Base-by-base conservation (phyloP, 495 filamentous ascomycete genomes). In the Evansstolkia leycettana region DNA sequence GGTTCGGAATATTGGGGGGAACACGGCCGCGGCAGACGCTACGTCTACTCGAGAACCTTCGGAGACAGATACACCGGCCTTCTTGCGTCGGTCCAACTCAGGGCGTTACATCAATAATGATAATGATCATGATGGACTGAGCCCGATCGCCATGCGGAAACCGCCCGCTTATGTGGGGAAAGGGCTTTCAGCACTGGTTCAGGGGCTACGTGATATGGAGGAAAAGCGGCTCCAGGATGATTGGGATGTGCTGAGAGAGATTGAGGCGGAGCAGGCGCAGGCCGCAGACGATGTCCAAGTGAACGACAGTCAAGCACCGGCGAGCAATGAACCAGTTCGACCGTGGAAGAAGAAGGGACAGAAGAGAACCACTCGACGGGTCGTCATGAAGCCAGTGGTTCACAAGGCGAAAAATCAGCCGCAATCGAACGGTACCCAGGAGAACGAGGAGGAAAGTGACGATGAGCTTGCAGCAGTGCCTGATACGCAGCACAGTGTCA, bases 261-360 rank as follows among this genome's bases (percentile, higher is more conserved):
- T 93, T 47, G 88, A 93, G 54, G 63, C 59, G 18, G 75, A 76
- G 27, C 47, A 58, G 45, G 44, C 43, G 6, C 25, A 45, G 13
- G 31, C 14, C 25, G 43, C 46, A 0, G 36, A 40, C 17, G 54
- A 61, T 13, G 55, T 75, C 20, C 45, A 75, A 5, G 73, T 78
- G 8, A 62, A 71, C n/a, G 79, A 84, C 40, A 82, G 72, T 43
- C 78, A 85, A 39, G 37, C 30, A 17, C 50, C 53, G 0, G 60
- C 47, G 20, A 54, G 67, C 28, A 72, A 72, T 1, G 59, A 65
- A 8, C 68, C 72, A 0, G 46, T 72, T 13, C 74, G 70, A 33
- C 57, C 72, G 2, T 94, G 78, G 64, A 94, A 94, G 64, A 96
- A 96, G 70, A 84, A 80, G 57, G 89, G 89, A 0, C 77, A 85